Evolutionary conservation across 352 stramenopile genomes (phyloP), one percentile per base, ranked within the genome.

Genomic region (Phytophthora quininea): DNA sequence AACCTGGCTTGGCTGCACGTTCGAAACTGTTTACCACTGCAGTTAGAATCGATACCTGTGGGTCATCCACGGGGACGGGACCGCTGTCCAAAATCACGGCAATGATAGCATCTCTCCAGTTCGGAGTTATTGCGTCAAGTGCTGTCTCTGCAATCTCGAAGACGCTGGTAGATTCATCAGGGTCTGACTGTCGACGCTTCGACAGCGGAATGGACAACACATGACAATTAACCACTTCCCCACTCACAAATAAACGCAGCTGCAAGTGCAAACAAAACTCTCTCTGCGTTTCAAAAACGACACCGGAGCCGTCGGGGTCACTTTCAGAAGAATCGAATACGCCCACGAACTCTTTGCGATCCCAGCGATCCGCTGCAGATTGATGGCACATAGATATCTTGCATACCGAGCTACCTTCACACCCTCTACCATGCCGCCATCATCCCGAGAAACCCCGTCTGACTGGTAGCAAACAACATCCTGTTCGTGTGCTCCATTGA

Each of bases 251-350:
- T 51, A 65, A 53, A 35, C 69, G 40, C 24, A 77, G 55, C 48
- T 74, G 64, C 24, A 77, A 5, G 15, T 77, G 64, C 37, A 77
- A 27, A n/a, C 69, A 77, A 19, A 71, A 74, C 24, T 74, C 60
- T 33, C 65, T 59, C 38, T 73, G 69, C 7, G 59, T 50, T 30
- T 67, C 54, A 42, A 67, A 71, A 47, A 71, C 12, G 57, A 67
- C 1, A 46, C 58, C 11, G 59, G 55, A 0, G 58, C 54, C 7
- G 70, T 70, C 0, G 69, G 69, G 2, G 46, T 54, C 9, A 76
- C 43, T 24, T 70, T 54, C n/a, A 76, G 54, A 9, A 54, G 58
- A 10, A 76, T 69, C 4, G 68, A 66, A 29, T 60, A 73, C 0
- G 38, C 14, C 1, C 64, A 60, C 0, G 56, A 53, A 37, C 33